Conservation (phyloP, 768 basidiomycete genomes). For the Collybia nuda region DNA sequence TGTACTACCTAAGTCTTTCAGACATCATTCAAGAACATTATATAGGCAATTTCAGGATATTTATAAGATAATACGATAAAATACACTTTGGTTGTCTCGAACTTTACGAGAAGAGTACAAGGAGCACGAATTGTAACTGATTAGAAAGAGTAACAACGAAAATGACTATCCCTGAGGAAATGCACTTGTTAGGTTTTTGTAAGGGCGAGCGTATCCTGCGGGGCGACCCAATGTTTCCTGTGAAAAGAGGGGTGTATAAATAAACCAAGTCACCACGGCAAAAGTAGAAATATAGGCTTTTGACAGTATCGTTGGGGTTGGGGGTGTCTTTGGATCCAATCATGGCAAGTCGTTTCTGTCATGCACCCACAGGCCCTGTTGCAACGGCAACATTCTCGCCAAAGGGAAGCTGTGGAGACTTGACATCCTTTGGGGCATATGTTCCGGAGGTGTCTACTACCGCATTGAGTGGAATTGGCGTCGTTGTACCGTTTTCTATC, state of each 20-base stretch:
- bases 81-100: constrained; percentile 35
- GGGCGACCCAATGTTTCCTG: constrained; percentile 19
- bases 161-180: constrained; percentile 13
- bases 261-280: constrained; percentile 37
- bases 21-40: no score
- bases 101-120: constrained; percentile 34
- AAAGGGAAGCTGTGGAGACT: constrained; percentile 60
- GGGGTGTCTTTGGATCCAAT: constrained; percentile 7
- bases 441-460: constrained; percentile 33
- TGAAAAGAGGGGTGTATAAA: constrained; percentile 40
- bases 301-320: not conserved
- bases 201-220: constrained; percentile 2
- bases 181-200: constrained; percentile 13
- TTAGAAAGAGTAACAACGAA: constrained; percentile 12
- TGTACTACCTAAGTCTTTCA: no score
- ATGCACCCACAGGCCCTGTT: constrained; percentile 42
- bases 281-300: constrained; percentile 18
- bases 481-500: constrained; percentile 34
- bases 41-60: constrained; percentile 5
- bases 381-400: constrained; percentile 60
- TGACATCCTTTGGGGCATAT: constrained; percentile 48
- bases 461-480: constrained; percentile 25
- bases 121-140: constrained; percentile 15
- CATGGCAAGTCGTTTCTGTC: constrained; percentile 22
- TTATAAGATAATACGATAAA: constrained; percentile 35